phyloP scores from a whole-genome alignment of 2,329 filamentous ascomycete species.

The Cladophialophora exuberans region DNA sequence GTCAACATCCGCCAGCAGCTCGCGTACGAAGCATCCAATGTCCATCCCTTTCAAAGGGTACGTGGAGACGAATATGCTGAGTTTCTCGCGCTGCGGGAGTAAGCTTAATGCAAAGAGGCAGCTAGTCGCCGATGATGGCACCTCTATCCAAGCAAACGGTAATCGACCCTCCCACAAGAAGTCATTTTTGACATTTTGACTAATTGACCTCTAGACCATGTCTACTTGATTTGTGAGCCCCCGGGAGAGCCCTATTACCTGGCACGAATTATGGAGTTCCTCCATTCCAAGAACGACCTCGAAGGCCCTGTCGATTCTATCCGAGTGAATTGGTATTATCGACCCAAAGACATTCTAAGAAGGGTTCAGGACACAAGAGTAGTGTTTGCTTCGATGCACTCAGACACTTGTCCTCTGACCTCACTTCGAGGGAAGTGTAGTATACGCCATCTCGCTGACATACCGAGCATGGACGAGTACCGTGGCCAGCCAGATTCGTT shows the following conservation, averaged over 20 bases:
- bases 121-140: slow-evolving; percentile 89
- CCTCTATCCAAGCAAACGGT: slow-evolving; percentile 83
- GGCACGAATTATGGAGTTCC: slow-evolving; percentile 96
- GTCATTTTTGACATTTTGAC: slow-evolving; percentile 19
- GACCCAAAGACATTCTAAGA: slow-evolving; percentile 91
- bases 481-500: slow-evolving; percentile 85
- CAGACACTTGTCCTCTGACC: slow-evolving; percentile 89
- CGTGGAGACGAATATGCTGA: slow-evolving; percentile 80
- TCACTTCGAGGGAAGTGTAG: slow-evolving; percentile 91
- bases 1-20: slow-evolving; percentile 39
- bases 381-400: slow-evolving; percentile 98
- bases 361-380: slow-evolving; percentile 88
- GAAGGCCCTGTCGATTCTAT: slow-evolving; percentile 78
- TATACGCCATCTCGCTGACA: slow-evolving; percentile 86
- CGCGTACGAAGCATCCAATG: slow-evolving; percentile 37
- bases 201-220: slow-evolving; percentile 64
- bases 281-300: slow-evolving; percentile 76
- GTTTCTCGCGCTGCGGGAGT: slow-evolving; percentile 73
- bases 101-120: slow-evolving; percentile 70
- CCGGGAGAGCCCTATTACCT: slow-evolving; percentile 98
- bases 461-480: slow-evolving; percentile 78
- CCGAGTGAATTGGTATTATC: slow-evolving; percentile 97
- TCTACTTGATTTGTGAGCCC: slow-evolving; percentile 96
- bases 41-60: slow-evolving; percentile 35
- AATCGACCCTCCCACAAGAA: slow-evolving; percentile 43